Conservation (phyloP, 768 basidiomycete species). For the Baorangia bicolor region DNA sequence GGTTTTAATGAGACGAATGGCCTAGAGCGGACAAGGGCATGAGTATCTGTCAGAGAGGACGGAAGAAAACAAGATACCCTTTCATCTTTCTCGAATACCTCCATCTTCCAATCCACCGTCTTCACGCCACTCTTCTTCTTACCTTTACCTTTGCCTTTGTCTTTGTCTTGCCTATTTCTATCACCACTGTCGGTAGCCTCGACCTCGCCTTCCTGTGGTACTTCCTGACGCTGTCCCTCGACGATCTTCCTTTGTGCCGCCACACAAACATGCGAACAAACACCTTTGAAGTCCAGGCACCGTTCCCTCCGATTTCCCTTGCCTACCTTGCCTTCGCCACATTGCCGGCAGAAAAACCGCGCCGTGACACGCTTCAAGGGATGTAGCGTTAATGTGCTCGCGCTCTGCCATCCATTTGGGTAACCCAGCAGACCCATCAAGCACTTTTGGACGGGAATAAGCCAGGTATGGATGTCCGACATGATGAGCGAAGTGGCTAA, state of each 20-base stretch:
- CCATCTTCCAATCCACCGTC: conserved; percentile 44
- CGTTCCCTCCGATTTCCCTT: conserved; percentile 36
- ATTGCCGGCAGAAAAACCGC: conserved; percentile 56
- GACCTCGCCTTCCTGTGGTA: not conserved
- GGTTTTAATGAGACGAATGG: conserved; percentile 41
- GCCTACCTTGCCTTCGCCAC: conserved; percentile 37
- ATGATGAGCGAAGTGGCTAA: conserved; percentile 40
- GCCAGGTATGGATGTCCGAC: conserved; percentile 51
- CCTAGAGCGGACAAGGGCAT: conserved; percentile 35
- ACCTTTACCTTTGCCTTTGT: not conserved
- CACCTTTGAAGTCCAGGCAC: conserved; percentile 57
- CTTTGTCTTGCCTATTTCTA: conserved; percentile 23
- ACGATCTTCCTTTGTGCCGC: not conserved
- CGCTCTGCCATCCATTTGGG: conserved; percentile 46
- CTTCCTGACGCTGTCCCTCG: not conserved
- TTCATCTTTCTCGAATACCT: conserved; percentile 56
- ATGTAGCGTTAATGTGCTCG: conserved; percentile 46
- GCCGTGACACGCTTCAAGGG: conserved; percentile 60
- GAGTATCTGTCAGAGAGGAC: not conserved
- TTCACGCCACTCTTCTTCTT: conserved; percentile 15
- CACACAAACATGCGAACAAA: conserved; percentile 60
- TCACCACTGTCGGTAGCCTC: not conserved
- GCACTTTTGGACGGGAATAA: conserved; percentile 39
- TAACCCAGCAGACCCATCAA: conserved; percentile 50
- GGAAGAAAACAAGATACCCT: conserved; percentile 39